phyloP scores from a whole-genome alignment of 306 rosid genomes.

The Prunus campanulata region DNA sequence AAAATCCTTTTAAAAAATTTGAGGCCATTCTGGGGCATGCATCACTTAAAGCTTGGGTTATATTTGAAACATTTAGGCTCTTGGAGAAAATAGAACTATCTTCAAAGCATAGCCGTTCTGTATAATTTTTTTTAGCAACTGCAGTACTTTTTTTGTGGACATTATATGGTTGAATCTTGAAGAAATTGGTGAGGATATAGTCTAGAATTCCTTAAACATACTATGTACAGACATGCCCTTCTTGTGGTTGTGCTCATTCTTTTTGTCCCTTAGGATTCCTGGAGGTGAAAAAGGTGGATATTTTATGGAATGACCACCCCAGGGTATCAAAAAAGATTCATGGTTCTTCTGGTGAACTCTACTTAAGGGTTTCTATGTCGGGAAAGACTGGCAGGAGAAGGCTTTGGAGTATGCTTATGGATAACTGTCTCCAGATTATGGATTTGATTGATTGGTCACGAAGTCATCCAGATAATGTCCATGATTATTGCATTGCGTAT shows the following conservation, averaged over 20 bases:
- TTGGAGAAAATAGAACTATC: neutral
- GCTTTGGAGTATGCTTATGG: constrained; percentile 63
- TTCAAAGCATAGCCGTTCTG: neutral
- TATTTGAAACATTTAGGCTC: neutral
- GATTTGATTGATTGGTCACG: constrained; percentile 88
- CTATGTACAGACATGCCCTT: neutral
- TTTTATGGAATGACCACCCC: constrained; percentile 65
- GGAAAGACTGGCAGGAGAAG: constrained; percentile 33
- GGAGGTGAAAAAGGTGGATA: constrained; percentile 75
- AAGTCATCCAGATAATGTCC: constrained; percentile 83
- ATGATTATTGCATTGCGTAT: constrained; percentile 55
- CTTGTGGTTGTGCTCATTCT: constrained; percentile 11
- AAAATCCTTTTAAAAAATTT: neutral
- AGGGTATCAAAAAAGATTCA: constrained; percentile 38
- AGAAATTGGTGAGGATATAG: neutral
- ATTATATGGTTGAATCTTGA: neutral
- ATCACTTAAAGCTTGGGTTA: neutral
- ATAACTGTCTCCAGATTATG: constrained; percentile 63
- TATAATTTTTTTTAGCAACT: neutral
- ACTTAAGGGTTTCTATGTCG: constrained; percentile 68
- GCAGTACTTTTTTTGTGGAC: neutral
- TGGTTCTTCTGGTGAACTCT: constrained; percentile 68
- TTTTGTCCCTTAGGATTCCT: constrained; percentile 54
- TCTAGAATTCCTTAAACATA: neutral
- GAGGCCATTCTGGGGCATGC: neutral